Percentiles rank a stretch among this genome's conserved stretches.
phyloP scores from a whole-genome alignment of 257 asterid genomes.

The Jasminum sambac region DNA sequence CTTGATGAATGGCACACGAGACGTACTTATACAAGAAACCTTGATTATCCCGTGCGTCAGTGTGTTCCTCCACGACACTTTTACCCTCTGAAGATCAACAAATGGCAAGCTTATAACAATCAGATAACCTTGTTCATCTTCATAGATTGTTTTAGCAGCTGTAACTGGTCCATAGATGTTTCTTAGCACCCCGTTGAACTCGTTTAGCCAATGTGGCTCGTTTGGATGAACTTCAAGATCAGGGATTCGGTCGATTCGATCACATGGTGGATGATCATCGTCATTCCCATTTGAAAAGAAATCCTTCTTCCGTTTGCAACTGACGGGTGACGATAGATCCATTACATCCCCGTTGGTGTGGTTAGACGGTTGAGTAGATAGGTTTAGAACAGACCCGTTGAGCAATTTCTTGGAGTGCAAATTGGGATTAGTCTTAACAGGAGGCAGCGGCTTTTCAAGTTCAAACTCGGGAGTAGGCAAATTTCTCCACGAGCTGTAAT shows the following conservation, averaged over 20 bases:
- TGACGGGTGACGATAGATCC: conserved; percentile 47
- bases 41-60: conserved; percentile 74
- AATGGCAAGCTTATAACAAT: conserved; percentile 78
- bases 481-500: conserved; percentile 78
- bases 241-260: conserved; percentile 46
- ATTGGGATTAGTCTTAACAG: conserved; percentile 41
- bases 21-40: conserved; percentile 70
- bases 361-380: conserved; percentile 53
- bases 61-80: conserved; percentile 90
- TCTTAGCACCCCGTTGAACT: conserved; percentile 72
- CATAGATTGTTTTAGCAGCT: conserved; percentile 78
- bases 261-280: conserved; percentile 51
- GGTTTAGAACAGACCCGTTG: conserved; percentile 69
- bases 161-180: conserved; percentile 77
- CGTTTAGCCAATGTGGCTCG: conserved; percentile 67
- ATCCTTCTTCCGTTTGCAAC: conserved; percentile 67
- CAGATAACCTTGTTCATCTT: conserved; percentile 73
- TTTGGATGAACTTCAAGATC: conserved; percentile 55
- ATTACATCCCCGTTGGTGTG: conserved; percentile 58
- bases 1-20: conserved; percentile 65
- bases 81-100: conserved; percentile 81
- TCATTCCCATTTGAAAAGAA: conserved; percentile 46
- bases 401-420: conserved; percentile 58
- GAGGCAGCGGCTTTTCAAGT: conserved; percentile 57
- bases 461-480: conserved; percentile 76